phyloP scores from a whole-genome alignment of 2,329 filamentous ascomycete species.

The Trichoderma pleuroti region DNA sequence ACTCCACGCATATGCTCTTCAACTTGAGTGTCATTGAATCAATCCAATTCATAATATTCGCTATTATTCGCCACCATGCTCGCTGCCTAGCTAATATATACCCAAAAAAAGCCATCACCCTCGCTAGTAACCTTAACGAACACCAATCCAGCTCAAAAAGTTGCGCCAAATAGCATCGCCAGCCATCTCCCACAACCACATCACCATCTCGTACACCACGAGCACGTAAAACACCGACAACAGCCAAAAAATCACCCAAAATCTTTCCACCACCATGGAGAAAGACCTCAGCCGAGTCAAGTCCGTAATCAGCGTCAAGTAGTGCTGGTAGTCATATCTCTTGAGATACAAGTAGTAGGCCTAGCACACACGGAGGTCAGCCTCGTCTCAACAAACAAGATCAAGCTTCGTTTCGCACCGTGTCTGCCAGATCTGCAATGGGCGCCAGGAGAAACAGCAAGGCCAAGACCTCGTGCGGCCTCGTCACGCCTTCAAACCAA shows the following conservation, averaged over 20 bases:
- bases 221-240: neutral
- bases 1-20: neutral
- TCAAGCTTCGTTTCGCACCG: slow-evolving; percentile 10
- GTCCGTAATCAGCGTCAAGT: neutral
- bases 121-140: neutral
- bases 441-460: slow-evolving; percentile 25
- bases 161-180: neutral
- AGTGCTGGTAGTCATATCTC: neutral
- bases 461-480: slow-evolving; percentile 17
- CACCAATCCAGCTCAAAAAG: neutral
- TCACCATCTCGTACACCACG: neutral
- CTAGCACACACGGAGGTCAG: neutral
- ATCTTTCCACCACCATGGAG: neutral
- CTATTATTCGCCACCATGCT: neutral
- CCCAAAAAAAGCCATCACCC: neutral
- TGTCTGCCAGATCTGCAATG: slow-evolving; percentile 26
- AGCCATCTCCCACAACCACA: neutral
- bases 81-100: neutral
- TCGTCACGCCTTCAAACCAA: slow-evolving; percentile 24
- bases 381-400: neutral
- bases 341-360: neutral
- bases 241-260: neutral
- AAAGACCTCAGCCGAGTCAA: neutral
- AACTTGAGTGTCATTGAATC: neutral
- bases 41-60: neutral